Percentiles rank a stretch among this genome's conserved stretches.
Conservation (phyloP, 345 rosid genomes). For the Cardamine resedifolia region DNA sequence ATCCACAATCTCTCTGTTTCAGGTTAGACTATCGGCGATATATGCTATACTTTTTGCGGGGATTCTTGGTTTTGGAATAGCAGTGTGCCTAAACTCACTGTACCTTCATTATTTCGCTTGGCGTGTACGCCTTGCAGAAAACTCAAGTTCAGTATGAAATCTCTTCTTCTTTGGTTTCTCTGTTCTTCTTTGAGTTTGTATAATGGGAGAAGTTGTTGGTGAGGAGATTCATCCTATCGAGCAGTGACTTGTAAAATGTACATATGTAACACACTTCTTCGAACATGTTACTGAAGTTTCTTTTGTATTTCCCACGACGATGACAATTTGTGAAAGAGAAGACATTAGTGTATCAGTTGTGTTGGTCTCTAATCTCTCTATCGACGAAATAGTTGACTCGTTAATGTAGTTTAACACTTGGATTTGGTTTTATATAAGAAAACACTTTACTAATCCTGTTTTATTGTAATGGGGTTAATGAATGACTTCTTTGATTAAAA, state of each 20-base stretch:
- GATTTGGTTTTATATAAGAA: neutral
- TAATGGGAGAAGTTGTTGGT: slow-evolving; percentile 12
- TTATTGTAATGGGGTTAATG: no score
- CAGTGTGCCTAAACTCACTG: slow-evolving; percentile 72
- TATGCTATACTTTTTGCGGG: slow-evolving; percentile 63
- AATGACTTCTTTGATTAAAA: neutral
- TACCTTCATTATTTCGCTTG: slow-evolving; percentile 56
- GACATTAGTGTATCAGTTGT: neutral
- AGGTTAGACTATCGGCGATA: slow-evolving; percentile 66
- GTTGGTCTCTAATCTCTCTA: neutral
- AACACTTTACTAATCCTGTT: neutral
- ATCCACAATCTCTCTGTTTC: slow-evolving; percentile 34
- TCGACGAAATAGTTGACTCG: neutral
- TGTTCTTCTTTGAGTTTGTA: slow-evolving; percentile 17
- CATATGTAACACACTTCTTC: slow-evolving; percentile 13
- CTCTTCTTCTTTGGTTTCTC: slow-evolving; percentile 11
- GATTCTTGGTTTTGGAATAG: slow-evolving; percentile 73
- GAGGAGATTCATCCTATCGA: neutral
- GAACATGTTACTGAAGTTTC: slow-evolving; percentile 13
- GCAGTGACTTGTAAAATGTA: slow-evolving; percentile 26
- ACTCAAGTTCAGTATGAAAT: slow-evolving; percentile 53
- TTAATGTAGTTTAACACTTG: neutral
- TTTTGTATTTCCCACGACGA: neutral
- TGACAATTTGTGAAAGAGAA: slow-evolving; percentile 15
- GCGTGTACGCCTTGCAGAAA: slow-evolving; percentile 53